These are phyloP conservation scores for Phytophthora kernoviae DNA, from an alignment of 352 stramenopile species.

Conservation along the genomic window DNA sequence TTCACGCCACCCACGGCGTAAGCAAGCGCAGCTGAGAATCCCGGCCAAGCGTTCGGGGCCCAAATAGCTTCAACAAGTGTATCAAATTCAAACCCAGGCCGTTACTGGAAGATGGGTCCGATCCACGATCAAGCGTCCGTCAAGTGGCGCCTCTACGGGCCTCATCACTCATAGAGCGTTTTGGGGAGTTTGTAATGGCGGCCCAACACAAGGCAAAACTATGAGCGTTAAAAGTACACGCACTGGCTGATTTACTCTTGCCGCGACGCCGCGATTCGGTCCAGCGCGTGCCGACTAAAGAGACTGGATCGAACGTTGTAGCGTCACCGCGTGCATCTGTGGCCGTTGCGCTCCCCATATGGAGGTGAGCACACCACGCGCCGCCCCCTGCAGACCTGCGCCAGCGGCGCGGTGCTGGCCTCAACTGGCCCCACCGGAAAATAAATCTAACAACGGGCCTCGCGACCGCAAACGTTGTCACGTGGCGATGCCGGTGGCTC, in stretches of 20 bases:
- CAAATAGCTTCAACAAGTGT: too few relatives aligned
- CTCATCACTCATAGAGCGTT: too few relatives aligned
- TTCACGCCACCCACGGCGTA: neutral
- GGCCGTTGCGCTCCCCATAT: slow-evolving; percentile 1
- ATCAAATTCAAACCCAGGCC: neutral
- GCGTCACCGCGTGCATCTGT: slow-evolving; percentile 8
- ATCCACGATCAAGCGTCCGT: too few relatives aligned
- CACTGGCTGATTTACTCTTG: slow-evolving; percentile 13
- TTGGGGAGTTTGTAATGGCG: neutral
- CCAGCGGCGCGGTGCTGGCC: slow-evolving; percentile 10
- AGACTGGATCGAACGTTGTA: slow-evolving; percentile 17
- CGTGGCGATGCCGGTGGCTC: neutral
- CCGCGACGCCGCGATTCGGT: slow-evolving; percentile 8
- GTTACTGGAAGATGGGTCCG: too few relatives aligned
- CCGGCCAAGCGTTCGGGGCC: neutral
- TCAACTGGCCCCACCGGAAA: slow-evolving; percentile 13
- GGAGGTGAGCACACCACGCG: neutral
- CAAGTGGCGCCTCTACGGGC: too few relatives aligned
- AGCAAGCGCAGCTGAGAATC: neutral
- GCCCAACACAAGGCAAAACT: neutral
- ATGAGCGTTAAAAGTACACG: too few relatives aligned
- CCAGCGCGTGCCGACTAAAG: slow-evolving; percentile 19
- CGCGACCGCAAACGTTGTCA: neutral
- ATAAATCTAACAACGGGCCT: slow-evolving; percentile 12
- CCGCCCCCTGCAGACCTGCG: too few relatives aligned